Base-by-base conservation (phyloP, 176 grass and related monocot species). In the Typha latifolia region DNA sequence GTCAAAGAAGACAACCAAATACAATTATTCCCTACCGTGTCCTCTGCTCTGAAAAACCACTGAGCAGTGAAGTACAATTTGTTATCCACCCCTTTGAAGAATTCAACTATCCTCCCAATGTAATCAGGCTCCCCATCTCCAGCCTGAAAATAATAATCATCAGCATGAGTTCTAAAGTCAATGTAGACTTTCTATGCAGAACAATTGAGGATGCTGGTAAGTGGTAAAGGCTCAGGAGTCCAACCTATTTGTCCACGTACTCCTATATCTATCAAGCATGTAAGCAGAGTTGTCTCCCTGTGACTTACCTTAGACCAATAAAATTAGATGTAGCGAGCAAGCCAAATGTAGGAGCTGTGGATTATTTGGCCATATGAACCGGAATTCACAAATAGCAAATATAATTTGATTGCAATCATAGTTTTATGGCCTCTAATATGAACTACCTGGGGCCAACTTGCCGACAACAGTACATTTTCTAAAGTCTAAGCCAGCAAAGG, bases 41-140 rank as follows among this genome's bases (percentile, higher is more conserved):
- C 93, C 78, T 89, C 83, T 0, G 88, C 66, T 3, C 83, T 82
- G 34, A 84, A 97, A 37, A 87, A 97, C 93, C 93, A 97, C 3
- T 82, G 81, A 0, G 85, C 90, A 14, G 81, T 84, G 51, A 97
- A 97, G 51, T 97, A 92, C 14, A 52, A 10, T 47, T 56, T 1
- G 0, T 3, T n/a, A 9, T 89, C 78, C 24, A 14, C 57, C 7
- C 83, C 79, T 76, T 92, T 78, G 53, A 97, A 97, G 5, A 97
- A 72, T 57, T 97, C 93, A 2, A 78, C 71, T 19, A 91, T 96
- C 1, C 85, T 55, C 3, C 92, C 84, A 32, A 96, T 96, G 37
- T 91, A 96, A 27, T 96, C 78, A 5, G 63, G 27, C 50, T 79
- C 47, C 0, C 72, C 77, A 37, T 89, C 85, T 34, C 63, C 82